Evolutionary conservation across 2,329 filamentous ascomycete genomes (phyloP).

Genomic region (Aspergillus flavus): DNA sequence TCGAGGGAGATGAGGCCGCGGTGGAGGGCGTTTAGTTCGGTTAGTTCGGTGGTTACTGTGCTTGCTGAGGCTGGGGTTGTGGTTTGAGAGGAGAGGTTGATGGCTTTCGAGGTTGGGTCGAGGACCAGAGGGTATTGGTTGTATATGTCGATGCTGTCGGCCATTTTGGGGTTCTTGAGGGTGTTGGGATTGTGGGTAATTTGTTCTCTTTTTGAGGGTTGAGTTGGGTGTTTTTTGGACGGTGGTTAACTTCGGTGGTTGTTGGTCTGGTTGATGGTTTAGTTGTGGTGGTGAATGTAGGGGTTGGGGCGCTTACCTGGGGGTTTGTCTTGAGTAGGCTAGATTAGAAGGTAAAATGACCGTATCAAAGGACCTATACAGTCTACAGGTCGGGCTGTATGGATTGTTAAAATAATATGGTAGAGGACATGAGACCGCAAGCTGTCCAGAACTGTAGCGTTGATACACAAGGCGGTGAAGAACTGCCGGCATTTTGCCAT

Average conservation of each 20-base stretch:
- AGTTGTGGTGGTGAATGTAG: not conserved
- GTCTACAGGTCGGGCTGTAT: not conserved
- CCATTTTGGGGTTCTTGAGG: constrained; percentile 23
- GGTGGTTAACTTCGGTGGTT: not conserved
- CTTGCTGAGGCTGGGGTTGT: constrained; percentile 47
- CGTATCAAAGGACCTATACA: not conserved
- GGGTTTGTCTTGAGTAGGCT: not conserved
- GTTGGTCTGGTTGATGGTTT: not conserved
- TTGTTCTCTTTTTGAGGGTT: not conserved
- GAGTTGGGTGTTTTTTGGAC: not conserved
- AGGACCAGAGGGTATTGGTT: constrained; percentile 79
- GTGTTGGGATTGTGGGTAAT: not conserved
- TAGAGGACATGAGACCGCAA: constrained; percentile 15
- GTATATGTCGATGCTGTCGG: constrained; percentile 56
- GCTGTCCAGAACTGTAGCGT: constrained; percentile 25
- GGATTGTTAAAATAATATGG: not conserved
- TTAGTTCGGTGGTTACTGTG: constrained; percentile 66
- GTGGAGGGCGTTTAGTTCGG: constrained; percentile 77
- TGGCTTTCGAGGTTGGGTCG: constrained; percentile 78
- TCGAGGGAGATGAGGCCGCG: constrained; percentile 67
- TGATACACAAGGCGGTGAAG: constrained; percentile 24
- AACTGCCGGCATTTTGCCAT: not conserved
- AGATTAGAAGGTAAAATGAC: not conserved
- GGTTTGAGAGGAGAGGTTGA: constrained; percentile 57
- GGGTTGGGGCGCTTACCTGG: not conserved